These are phyloP conservation scores for Tanacetum coccineum DNA, from an alignment of 129 eudicot genomes.

Conservation along the genomic window DNA sequence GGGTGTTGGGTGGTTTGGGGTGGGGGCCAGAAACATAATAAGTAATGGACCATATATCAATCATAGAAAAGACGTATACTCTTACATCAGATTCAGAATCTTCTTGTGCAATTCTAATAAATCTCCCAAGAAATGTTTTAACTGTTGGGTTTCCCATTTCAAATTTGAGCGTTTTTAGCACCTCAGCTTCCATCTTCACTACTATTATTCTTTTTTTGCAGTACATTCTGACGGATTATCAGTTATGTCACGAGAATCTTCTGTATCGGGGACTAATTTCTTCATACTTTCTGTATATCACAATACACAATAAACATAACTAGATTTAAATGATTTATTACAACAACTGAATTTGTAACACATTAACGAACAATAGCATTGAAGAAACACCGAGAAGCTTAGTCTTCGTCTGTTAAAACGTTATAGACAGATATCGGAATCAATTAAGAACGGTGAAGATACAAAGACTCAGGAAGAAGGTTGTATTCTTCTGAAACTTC, in stretches of 20 bases:
- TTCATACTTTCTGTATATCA: conserved; percentile 58
- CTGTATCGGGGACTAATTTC: conserved; percentile 73
- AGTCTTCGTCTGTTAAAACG: too few species aligned
- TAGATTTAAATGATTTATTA: too few species aligned
- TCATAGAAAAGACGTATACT: background rate
- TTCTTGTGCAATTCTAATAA: conserved; percentile 49
- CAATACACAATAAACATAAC: too few species aligned
- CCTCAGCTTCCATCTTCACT: conserved; percentile 77
- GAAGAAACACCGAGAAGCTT: too few species aligned
- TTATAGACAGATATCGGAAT: too few species aligned
- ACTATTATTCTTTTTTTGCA: too few species aligned
- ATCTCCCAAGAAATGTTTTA: conserved; percentile 67
- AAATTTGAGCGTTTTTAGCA: conserved; percentile 58
- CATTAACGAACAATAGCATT: too few species aligned
- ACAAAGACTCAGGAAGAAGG: too few species aligned
- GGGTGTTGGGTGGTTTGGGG: too few species aligned
- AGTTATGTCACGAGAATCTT: conserved; percentile 59
- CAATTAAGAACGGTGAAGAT: too few species aligned
- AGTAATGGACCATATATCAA: background rate
- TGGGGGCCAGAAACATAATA: background rate
- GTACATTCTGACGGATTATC: conserved; percentile 69
- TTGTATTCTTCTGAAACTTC: too few species aligned
- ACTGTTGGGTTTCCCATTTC: conserved; percentile 73
- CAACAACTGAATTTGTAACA: too few species aligned
- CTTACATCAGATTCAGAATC: conserved; percentile 45